Evolutionary conservation across 495 filamentous ascomycete species (phyloP).

Genomic region (Aspergillus nanangensis): DNA sequence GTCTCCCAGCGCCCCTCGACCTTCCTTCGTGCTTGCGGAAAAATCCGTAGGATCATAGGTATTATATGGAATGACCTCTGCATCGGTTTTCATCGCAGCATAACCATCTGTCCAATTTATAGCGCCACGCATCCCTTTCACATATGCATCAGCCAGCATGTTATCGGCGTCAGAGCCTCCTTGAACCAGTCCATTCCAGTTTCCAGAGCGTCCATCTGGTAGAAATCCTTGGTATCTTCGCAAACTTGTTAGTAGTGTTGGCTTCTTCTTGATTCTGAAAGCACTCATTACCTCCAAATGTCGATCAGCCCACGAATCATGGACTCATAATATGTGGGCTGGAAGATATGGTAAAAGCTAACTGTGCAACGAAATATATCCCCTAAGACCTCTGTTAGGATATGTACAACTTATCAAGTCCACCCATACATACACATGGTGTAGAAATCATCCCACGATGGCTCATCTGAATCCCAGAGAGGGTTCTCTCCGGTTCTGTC

Average conservation of each 20-base stretch:
- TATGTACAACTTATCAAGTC: background rate
- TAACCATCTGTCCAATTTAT: conserved; percentile 52
- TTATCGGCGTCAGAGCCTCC: conserved; percentile 66
- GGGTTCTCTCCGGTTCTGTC: conserved; percentile 75
- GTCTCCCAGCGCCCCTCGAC: conserved; percentile 59
- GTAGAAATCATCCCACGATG: conserved; percentile 62
- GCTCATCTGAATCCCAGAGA: conserved; percentile 60
- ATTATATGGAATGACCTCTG: conserved; percentile 65
- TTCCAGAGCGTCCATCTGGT: conserved; percentile 54
- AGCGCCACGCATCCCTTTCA: conserved; percentile 43
- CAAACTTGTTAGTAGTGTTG: background rate
- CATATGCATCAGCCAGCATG: conserved; percentile 29
- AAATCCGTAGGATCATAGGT: conserved; percentile 56
- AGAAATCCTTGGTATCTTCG: conserved; percentile 49
- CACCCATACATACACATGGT: conserved; percentile 25
- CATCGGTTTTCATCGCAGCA: conserved; percentile 61
- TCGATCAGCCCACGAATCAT: conserved; percentile 58
- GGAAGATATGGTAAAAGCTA: conserved; percentile 65
- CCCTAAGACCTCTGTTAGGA: conserved; percentile 21
- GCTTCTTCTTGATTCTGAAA: conserved; percentile 3
- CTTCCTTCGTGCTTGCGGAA: conserved; percentile 60
- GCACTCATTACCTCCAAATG: conserved; percentile 21
- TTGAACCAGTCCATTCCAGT: conserved; percentile 65
- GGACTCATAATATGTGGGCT: conserved; percentile 55
- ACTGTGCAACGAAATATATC: conserved; percentile 26